Evolutionary conservation across 108 stramenopile genomes (phyloP), one percentile per base, ranked within the genome.

Genomic region (Cyclotella cryptica): DNA sequence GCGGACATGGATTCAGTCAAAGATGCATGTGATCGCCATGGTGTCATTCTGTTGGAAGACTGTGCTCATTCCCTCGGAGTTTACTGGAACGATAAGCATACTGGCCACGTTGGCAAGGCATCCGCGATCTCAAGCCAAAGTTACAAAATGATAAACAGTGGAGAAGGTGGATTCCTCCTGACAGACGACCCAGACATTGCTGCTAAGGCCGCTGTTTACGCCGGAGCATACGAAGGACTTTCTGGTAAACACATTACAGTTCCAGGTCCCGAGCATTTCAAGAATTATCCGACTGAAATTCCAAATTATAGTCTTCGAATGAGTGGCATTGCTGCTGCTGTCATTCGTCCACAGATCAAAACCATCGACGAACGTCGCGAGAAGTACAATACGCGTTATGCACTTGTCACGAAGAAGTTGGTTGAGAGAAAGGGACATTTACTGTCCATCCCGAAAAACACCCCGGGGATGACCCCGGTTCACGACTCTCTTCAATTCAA

Each of bases 121-220:
- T 81, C 88, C 57, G 91, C 90, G 69, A 84, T 92, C 52, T 85
- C 83, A 28, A 85, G 84, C 53, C 96, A 96, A 69, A 86, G 84
- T 24, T 93, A 96, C 90, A 96, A 96, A 78, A 92, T 96, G 87
- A 92, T 96, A 77, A 95, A 96, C 87, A 88, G 89, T 44, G 96
- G 96, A 61, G 96, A 96, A 71, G 96, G 96, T 17, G 96, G 96
- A 54, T 95, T 96, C 77, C 68, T 96, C 42, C 65, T 92, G 27
- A 95, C 93, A 10, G 89, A 90, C 60, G 92, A 95, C 72, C 74
- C 89, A 9, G 82, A 87, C 19, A 88, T 93, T 71, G 90, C 89
- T 24, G 93, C 93, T 19, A 74, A 88, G 47, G 87, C 86, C 39
- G 91, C 91, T 21, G 90, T 90, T 27, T 92, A 92, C 57, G 93